These are phyloP conservation scores for Cryptomeria japonica DNA, from an alignment of 75 land plant genomes.

Conservation along the genomic window DNA sequence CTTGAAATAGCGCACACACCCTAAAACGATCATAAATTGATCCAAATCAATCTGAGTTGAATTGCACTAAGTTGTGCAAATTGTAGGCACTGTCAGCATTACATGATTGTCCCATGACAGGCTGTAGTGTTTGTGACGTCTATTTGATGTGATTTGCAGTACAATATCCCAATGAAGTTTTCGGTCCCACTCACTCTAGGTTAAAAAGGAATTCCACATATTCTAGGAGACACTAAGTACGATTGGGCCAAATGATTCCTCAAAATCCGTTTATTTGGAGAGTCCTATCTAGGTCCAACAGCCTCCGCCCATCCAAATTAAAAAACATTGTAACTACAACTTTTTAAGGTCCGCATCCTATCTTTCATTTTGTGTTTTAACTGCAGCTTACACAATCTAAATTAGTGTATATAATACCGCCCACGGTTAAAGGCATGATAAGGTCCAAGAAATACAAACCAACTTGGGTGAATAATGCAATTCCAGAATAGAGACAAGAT, in stretches of 20 bases:
- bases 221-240: background rate
- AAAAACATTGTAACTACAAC: no score
- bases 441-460: background rate
- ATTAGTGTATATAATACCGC: no score
- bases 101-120: background rate
- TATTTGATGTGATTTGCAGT: background rate
- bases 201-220: no score
- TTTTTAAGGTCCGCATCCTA: no score
- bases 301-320: no score
- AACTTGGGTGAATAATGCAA: background rate
- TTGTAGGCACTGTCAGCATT: background rate
- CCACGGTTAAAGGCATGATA: background rate
- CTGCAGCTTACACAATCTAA: no score
- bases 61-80: no score
- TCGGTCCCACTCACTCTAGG: background rate
- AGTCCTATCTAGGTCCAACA: no score
- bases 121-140: background rate
- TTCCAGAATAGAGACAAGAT: background rate
- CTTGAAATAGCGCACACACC: background rate
- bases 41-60: no score
- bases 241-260: background rate
- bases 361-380: no score
- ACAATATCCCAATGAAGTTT: background rate
- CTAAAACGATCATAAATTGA: background rate
- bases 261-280: no score